Evolutionary conservation across 73 alveolate genomes (phyloP), one percentile per base, ranked within the genome.

Genomic region (Stentor coeruleus): DNA sequence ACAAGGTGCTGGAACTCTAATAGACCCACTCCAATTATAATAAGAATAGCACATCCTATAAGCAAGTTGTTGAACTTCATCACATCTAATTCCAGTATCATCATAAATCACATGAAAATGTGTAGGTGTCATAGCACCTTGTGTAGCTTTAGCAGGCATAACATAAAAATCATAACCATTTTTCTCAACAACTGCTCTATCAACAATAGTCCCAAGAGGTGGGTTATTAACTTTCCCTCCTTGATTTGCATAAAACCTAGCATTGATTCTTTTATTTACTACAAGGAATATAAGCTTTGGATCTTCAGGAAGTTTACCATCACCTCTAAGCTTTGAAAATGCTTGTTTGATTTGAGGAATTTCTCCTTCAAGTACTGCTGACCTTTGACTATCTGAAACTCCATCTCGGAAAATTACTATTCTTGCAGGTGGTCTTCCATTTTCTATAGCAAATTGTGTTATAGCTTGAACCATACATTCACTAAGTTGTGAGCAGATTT

Each of bases 121-220:
- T 77, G 97, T 96, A 4, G 99, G 99, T 14, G 97, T 82, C n/a
- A 96, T 94, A 39, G 95, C 85, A 6, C 99, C 99, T 88, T 90
- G 82, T 77, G 89, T 94, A 11, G 98, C 98, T 85, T 93, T 90
- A 38, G 93, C 93, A 3, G 98, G 90, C 58, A 94, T 95, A 77
- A 97, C 85, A 92, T 93, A 97, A 91, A 96, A 97, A 85, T 97
- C 99, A 87, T 86, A 91, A 26, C 89, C 86, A 59, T 91, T 97
- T 40, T 90, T 84, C 41, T 95, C 91, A 74, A 95, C 94, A 38
- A 89, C 94, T 39, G 89, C 91, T 35, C 82, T 81, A 55, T 96
- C 99, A 26, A 96, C 88, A 36, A 93, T 93, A 20, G 98, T 90
- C 36, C 99, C 99, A 81, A 88, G 92, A 59, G 90, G 93, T 3